Percentiles rank a stretch among this genome's conserved stretches.
phyloP scores from a whole-genome alignment of 495 filamentous ascomycete species.

The Acidiella bohemica region DNA sequence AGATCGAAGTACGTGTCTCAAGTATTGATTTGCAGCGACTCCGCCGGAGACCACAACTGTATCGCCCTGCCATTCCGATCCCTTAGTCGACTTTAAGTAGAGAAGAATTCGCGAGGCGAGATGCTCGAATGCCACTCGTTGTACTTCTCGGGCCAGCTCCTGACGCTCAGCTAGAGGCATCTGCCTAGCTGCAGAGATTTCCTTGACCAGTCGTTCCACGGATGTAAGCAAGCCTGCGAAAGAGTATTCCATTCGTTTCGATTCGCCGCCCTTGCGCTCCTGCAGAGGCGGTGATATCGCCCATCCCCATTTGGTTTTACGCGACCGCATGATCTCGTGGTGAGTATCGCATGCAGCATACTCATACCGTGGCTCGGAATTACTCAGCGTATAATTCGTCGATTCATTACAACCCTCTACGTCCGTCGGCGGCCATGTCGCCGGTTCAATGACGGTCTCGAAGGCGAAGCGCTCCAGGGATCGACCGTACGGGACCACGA shows the following conservation, averaged over 20 bases:
- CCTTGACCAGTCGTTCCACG: conserved; percentile 35
- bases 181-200: conserved; percentile 8
- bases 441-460: conserved; percentile 29
- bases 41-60: conserved; percentile 78
- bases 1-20: conserved; percentile 51
- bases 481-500: conserved; percentile 49
- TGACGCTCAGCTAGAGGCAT: conserved; percentile 39
- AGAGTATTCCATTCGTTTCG: conserved; percentile 40
- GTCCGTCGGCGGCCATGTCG: too few relatives aligned
- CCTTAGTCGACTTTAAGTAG: conserved; percentile 35
- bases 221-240: conserved; percentile 50
- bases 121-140: conserved; percentile 83
- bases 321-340: conserved; percentile 37
- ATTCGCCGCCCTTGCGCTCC: conserved; percentile 28
- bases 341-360: conserved; percentile 42
- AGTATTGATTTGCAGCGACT: conserved; percentile 69
- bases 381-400: too few relatives aligned
- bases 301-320: conserved; percentile 42
- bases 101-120: conserved; percentile 58
- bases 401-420: too few relatives aligned
- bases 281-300: conserved; percentile 41
- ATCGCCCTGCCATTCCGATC: conserved; percentile 27
- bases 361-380: conserved; percentile 29
- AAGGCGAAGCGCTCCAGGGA: conserved; percentile 69
- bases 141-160: conserved; percentile 51